Percentiles rank a stretch among this genome's conserved stretches.
Evolutionary conservation across 495 filamentous ascomycete species (phyloP).

Genomic region (Peziza echinospora): DNA sequence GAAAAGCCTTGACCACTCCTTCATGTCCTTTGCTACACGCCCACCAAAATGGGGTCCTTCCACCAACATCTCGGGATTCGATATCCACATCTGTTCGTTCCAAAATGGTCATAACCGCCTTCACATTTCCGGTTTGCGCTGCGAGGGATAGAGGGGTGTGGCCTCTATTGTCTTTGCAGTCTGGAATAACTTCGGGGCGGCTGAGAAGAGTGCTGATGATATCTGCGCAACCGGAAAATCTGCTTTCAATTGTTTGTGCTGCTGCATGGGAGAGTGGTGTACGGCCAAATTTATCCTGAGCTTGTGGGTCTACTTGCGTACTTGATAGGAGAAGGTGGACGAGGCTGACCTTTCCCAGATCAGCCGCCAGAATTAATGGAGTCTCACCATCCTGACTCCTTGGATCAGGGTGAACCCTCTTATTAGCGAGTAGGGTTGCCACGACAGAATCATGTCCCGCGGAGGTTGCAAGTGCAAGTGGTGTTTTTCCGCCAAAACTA

Average conservation of each 20-base stretch:
- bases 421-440: no score
- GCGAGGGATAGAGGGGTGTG: conserved; percentile 15
- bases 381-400: no score
- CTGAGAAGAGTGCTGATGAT: no score
- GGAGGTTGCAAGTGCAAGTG: neutral
- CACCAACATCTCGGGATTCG: conserved; percentile 1
- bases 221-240: no score
- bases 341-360: no score
- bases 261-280: conserved; percentile 20
- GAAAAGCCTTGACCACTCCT: neutral
- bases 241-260: no score
- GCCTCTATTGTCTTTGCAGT: conserved; percentile 1
- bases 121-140: conserved; percentile 5
- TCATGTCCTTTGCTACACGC: conserved; percentile 11
- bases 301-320: conserved; percentile 6
- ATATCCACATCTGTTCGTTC: neutral
- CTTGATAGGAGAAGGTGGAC: no score
- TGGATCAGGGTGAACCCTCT: no score
- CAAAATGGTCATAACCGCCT: conserved; percentile 3
- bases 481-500: neutral
- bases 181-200: neutral
- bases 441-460: conserved; percentile 11
- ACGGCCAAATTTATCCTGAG: conserved; percentile 10
- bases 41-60: conserved; percentile 8
- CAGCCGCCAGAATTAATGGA: no score